Conservation (phyloP, 2,329 filamentous ascomycete genomes). For the Furcasterigmium furcatum region DNA sequence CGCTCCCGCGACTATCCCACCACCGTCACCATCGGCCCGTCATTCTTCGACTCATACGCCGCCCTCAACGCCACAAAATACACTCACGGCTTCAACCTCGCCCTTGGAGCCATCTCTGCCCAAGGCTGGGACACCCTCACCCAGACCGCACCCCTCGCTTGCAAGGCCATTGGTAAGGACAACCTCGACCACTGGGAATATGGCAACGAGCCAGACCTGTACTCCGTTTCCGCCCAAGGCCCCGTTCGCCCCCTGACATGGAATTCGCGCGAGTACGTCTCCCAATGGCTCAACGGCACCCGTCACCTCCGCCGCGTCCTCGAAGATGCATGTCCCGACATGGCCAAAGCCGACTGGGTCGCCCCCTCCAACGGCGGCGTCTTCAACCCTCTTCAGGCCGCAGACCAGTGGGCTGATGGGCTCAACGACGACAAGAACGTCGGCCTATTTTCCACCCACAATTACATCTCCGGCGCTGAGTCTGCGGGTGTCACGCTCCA, state of each 20-base stretch:
- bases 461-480: slow-evolving; percentile 60
- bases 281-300: slow-evolving; percentile 56
- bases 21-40: slow-evolving; percentile 56
- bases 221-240: slow-evolving; percentile 46
- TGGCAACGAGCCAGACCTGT: slow-evolving; percentile 64
- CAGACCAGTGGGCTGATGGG: slow-evolving; percentile 49
- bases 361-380: slow-evolving; percentile 57
- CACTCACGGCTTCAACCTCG: slow-evolving; percentile 60
- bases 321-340: slow-evolving; percentile 44
- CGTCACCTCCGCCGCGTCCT: slow-evolving; percentile 42
- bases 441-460: slow-evolving; percentile 54
- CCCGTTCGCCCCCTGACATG: slow-evolving; percentile 48
- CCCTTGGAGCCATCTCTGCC: slow-evolving; percentile 46
- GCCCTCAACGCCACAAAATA: slow-evolving; percentile 55
- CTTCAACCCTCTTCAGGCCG: slow-evolving; percentile 45
- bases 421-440: slow-evolving; percentile 46
- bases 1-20: slow-evolving; percentile 58
- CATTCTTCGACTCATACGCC: slow-evolving; percentile 60
- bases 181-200: slow-evolving; percentile 58
- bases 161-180: slow-evolving; percentile 50
- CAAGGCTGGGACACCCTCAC: slow-evolving; percentile 47
- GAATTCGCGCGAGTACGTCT: slow-evolving; percentile 52
- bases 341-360: slow-evolving; percentile 26
- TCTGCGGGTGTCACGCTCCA: slow-evolving; percentile 60
- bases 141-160: slow-evolving; percentile 52